Evolutionary conservation across 164 flowering plant genomes (phyloP).

Genomic region (Cinnamomum chago): DNA sequence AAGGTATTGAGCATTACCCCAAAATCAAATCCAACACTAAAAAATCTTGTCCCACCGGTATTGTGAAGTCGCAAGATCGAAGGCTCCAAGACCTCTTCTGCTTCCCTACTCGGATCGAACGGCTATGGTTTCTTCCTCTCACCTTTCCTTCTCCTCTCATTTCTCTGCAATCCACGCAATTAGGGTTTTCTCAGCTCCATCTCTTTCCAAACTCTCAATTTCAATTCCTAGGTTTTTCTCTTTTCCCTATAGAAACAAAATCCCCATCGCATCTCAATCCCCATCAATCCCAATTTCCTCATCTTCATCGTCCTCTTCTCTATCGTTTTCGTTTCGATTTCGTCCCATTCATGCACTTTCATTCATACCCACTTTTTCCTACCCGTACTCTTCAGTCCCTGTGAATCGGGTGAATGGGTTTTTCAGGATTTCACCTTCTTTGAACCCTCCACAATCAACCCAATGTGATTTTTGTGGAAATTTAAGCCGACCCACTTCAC

Average conservation of each 20-base stretch:
- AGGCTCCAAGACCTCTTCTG: too few species aligned
- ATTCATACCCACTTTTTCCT: slow-evolving; percentile 5
- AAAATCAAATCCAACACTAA: too few species aligned
- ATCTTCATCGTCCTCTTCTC: neutral
- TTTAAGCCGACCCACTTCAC: slow-evolving; percentile 7
- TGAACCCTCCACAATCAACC: neutral
- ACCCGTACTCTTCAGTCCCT: neutral
- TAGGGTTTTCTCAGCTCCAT: neutral
- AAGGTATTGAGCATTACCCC: too few species aligned
- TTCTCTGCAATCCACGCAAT: neutral
- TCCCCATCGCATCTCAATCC: neutral
- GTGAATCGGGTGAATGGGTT: neutral
- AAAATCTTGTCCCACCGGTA: too few species aligned
- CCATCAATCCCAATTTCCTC: neutral
- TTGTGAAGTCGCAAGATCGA: too few species aligned
- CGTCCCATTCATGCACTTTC: neutral
- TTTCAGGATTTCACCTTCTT: neutral
- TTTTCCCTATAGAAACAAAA: too few species aligned
- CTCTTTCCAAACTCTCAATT: neutral
- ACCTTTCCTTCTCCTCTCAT: too few species aligned
- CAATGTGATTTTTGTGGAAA: neutral
- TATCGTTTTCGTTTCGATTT: neutral
- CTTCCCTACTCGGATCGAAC: too few species aligned
- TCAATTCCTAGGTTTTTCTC: neutral
- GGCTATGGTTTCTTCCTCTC: too few species aligned